These are phyloP conservation scores for Barnettozyma vustinii DNA, from an alignment of 805 yeast species.

Conservation along the genomic window DNA sequence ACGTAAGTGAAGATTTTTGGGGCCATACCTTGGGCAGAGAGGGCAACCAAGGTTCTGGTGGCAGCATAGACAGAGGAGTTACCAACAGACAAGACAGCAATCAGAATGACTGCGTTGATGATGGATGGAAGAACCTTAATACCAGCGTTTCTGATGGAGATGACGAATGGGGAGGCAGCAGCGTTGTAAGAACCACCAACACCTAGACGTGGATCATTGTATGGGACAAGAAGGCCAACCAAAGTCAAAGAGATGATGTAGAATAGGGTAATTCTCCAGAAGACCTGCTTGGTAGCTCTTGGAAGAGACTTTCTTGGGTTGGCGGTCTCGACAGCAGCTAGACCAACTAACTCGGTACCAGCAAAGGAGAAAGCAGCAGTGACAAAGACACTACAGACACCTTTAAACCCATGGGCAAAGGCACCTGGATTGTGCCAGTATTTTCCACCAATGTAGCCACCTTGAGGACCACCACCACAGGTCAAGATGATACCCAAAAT, in stretches of 20 bases:
- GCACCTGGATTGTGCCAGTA: slow-evolving; percentile 51
- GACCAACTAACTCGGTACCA: slow-evolving; percentile 57
- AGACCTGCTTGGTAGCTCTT: slow-evolving; percentile 43
- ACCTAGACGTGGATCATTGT: slow-evolving; percentile 47
- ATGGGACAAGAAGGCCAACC: slow-evolving; percentile 56
- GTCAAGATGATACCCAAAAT: slow-evolving; percentile 49
- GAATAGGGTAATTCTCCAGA: slow-evolving; percentile 57
- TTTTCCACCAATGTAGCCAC: slow-evolving; percentile 40
- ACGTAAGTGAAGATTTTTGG: slow-evolving; percentile 43
- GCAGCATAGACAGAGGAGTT: slow-evolving; percentile 50
- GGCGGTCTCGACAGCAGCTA: slow-evolving; percentile 49
- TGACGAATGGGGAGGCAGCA: slow-evolving; percentile 60
- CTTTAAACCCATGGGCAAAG: slow-evolving; percentile 63
- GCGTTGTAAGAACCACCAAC: slow-evolving; percentile 47
- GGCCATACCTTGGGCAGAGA: slow-evolving; percentile 47
- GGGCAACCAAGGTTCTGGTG: slow-evolving; percentile 48
- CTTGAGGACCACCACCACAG: slow-evolving; percentile 53
- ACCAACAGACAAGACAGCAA: slow-evolving; percentile 49
- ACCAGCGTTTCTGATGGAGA: slow-evolving; percentile 56
- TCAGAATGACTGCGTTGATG: slow-evolving; percentile 54
- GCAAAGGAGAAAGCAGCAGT: slow-evolving; percentile 55
- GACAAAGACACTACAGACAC: slow-evolving; percentile 47
- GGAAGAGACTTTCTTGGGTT: slow-evolving; percentile 54
- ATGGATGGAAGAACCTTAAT: slow-evolving; percentile 55
- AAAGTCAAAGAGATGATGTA: slow-evolving; percentile 52